Evolutionary conservation across 176 grass and related monocot genomes (phyloP).

Genomic region (Musa beccarii): DNA sequence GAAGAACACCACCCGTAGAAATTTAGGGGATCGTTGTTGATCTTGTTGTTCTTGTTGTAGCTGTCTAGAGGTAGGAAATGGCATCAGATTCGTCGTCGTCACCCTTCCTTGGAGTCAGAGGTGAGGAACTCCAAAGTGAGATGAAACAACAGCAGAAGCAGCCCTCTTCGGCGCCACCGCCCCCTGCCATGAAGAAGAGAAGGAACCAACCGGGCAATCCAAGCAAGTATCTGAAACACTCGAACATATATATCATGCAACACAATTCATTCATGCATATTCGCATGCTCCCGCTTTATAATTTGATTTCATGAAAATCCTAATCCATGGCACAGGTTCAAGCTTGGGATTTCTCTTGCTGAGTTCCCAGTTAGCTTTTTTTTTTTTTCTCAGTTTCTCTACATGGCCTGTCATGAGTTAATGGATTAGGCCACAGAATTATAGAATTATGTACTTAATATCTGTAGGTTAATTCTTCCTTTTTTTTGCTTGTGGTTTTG

Average conservation of each 20-base stretch:
- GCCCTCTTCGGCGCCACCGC: constrained; percentile 5
- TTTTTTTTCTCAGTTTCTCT: no score
- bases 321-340: no score
- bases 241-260: background rate
- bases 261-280: background rate
- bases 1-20: constrained; percentile 26
- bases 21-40: constrained; percentile 8
- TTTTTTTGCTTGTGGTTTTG: no score
- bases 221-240: constrained; percentile 32
- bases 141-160: constrained; percentile 34
- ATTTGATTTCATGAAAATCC: background rate
- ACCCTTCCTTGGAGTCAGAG: constrained; percentile 77
- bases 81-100: constrained; percentile 72
- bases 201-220: constrained; percentile 73
- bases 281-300: background rate
- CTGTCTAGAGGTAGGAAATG: constrained; percentile 31
- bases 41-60: background rate
- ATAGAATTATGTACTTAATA: no score
- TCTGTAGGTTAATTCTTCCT: no score
- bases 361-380: no score
- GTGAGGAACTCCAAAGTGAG: constrained; percentile 75
- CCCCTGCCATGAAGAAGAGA: constrained; percentile 84
- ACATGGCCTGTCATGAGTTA: no score
- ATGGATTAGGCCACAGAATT: no score
- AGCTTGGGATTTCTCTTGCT: no score